Base-by-base conservation (phyloP, 2,329 filamentous ascomycete genomes). In the Alternaria infectoria region DNA sequence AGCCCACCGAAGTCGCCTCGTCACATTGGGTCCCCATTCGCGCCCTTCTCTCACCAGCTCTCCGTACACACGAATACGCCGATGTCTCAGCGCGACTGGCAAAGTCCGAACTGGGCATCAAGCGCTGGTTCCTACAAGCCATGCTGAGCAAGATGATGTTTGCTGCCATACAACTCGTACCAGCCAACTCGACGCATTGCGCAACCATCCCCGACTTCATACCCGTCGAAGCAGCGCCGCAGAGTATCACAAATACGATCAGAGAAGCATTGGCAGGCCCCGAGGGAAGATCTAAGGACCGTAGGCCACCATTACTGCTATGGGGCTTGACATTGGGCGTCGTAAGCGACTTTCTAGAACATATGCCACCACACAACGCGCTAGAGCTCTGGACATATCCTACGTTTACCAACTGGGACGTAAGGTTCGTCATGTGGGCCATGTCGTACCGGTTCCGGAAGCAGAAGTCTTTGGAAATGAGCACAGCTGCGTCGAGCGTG, bases 281-380 rank as follows among this genome's bases (percentile, higher is more conserved):
- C 55, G 59, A 66, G 21, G 77, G 49, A 36, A 54, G 79, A 72
- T 72, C 79, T 65, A 81, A 66, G 78, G 61, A 67, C 23, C 64
- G 61, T 9, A 74, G 75, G 77, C 75, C 75, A n/a, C 87, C 88
- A 3, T 80, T 91, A 2, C 77, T 91, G 11, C 85, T 91, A 1
- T 92, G 90, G 90, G 90, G 90, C 0, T 76, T 92, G 32, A 91
- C 90, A 0, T 81, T 91, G 2, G 89, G 89, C 6, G 86, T 92
- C 30, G 78, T 91, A 43, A 87, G 87, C 15, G 90, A 92, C 76
- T 88, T 91, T 66, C 82, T 91, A 23, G 88, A 91, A 66, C 84
- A 90, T 71, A 79, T 91, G 5, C 89, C 89, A n/a, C 88, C 89
- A 2, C 82, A 87, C 66, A 87, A 86, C 57, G 86, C 88, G 2